phyloP scores from a whole-genome alignment of 2,329 filamentous ascomycete species.

The Myriangium duriaei region DNA sequence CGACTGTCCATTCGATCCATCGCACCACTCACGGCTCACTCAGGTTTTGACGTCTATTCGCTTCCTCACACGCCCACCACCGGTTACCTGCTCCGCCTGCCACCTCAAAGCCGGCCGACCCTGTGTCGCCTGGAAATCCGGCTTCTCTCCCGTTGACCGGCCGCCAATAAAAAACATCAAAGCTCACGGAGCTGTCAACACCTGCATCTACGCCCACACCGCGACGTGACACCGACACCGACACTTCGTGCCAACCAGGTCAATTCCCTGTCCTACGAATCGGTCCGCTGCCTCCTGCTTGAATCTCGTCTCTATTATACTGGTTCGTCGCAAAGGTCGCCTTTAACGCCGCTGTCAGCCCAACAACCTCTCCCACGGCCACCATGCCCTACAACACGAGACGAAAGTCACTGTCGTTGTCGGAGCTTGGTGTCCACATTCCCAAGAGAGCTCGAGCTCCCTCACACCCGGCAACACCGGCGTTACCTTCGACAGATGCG shows the following conservation, averaged over 20 bases:
- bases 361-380: constrained; percentile 10
- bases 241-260: constrained; percentile 1
- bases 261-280: background rate
- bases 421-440: constrained; percentile 83
- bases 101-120: background rate
- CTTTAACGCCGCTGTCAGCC: background rate
- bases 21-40: too few species aligned
- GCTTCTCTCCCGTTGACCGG: background rate
- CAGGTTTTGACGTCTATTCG: too few species aligned
- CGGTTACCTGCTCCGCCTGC: background rate
- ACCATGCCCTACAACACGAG: constrained; percentile 92
- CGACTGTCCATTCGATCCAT: too few species aligned
- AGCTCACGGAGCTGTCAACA: background rate
- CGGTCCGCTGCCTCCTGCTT: constrained; percentile 1
- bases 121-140: background rate
- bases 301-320: background rate
- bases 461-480: constrained; percentile 42
- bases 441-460: constrained; percentile 38
- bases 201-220: background rate
- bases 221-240: constrained; percentile 1
- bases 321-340: background rate
- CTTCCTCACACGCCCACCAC: too few species aligned
- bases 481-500: constrained; percentile 38
- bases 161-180: background rate
- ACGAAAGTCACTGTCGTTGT: constrained; percentile 86